These are phyloP conservation scores for Globisporangium splendens DNA, from an alignment of 352 stramenopile species.

Conservation along the genomic window DNA sequence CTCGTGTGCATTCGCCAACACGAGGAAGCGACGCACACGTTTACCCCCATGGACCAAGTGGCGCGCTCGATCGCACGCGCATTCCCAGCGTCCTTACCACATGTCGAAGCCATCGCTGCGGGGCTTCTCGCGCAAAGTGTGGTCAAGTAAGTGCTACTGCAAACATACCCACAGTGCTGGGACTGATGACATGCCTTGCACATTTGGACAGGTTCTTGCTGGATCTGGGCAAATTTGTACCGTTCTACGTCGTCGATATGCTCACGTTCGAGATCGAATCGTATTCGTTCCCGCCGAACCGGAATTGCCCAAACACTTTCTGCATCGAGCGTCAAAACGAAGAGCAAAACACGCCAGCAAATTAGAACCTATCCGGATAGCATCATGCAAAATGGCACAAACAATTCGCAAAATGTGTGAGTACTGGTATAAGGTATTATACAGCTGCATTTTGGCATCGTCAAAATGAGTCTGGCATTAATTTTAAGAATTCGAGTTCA, in stretches of 20 bases:
- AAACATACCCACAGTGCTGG: not conserved
- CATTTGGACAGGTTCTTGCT: conserved; percentile 26
- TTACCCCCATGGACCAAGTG: conserved; percentile 22
- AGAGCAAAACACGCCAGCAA: conserved; percentile 7
- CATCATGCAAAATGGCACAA: too few species aligned
- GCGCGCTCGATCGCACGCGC: conserved; percentile 27
- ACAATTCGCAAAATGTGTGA: too few species aligned
- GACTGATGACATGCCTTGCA: not conserved
- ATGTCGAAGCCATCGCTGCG: conserved; percentile 31
- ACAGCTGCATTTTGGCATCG: too few species aligned
- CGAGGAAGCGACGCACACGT: conserved; percentile 1
- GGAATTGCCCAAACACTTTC: conserved; percentile 16
- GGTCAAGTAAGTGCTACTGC: conserved; percentile 24
- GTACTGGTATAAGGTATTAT: too few species aligned
- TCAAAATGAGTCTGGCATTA: too few species aligned
- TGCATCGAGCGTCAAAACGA: conserved; percentile 34
- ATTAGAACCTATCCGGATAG: not conserved
- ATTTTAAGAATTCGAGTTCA: too few species aligned
- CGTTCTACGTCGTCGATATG: conserved; percentile 33
- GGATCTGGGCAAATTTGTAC: conserved; percentile 34
- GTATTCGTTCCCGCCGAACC: conserved; percentile 27
- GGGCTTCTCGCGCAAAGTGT: conserved; percentile 26
- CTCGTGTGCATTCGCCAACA: conserved; percentile 25
- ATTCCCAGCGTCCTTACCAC: conserved; percentile 33
- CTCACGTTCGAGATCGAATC: conserved; percentile 36